Base-by-base conservation (phyloP, 495 filamentous ascomycete genomes). In the Penicillium maclennaniae region DNA sequence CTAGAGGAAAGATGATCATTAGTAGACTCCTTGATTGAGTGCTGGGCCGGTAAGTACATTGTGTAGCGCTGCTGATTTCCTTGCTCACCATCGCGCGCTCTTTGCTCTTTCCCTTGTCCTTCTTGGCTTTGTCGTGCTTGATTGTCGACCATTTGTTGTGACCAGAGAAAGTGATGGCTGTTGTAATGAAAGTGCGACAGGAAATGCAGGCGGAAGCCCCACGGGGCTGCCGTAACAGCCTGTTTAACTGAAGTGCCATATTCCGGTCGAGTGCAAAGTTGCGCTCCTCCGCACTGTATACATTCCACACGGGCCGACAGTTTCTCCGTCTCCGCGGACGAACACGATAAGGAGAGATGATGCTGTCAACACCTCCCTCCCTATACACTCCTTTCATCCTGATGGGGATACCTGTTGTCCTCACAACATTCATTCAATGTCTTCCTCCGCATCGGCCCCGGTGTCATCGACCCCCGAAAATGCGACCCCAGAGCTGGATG, bases 121-220 rank as follows among this genome's bases (percentile, higher is more conserved):
- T 83, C 58, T 83, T 86, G 37, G 82, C 88, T 69, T 99, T 99
- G 71, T 92, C 89, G 66, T 99, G 95, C 58, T 84, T 87, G 71
- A 97, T 97, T 56, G 92, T 93, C 34, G 89, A 88, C 93, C 93
- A 99, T 65, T 87, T 84, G 67, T 83, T 96, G 70, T 96, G 90
- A 31, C 92, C 91, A 41, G 87, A 87, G 27, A 69, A 69, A 7
- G 75, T 56, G 6, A 57, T 26, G 2, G 79, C 43, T 17, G 75
- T 77, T 17, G 77, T 77, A 26, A 77, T 74, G 63, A 92, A 86
- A 47, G 58, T 54, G 36, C 72, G 68, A 51, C 58, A 61, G 15
- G 53, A 17, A 52, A 58, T 46, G 45, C 60, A 67, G 26, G 41
- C 36, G 27, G 25, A 36, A 28, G 23, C 5, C 41, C 26, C 25